phyloP scores from a whole-genome alignment of 1,139 yeast genomes.

The Geotrichum carabidarum region DNA sequence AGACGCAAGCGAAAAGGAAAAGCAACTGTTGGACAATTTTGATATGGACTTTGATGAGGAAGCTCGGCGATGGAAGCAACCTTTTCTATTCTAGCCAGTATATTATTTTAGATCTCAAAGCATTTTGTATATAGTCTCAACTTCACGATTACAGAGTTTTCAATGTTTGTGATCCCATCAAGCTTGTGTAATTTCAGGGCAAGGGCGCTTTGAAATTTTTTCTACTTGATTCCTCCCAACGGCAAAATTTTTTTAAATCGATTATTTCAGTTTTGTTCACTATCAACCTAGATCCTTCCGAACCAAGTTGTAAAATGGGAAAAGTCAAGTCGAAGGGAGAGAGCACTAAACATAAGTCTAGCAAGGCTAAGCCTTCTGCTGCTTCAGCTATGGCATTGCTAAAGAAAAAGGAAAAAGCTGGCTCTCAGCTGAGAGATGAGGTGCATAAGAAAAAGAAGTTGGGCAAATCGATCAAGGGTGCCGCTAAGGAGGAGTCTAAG shows the following conservation, averaged over 20 bases:
- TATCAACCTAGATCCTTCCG: too few species aligned
- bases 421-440: background rate
- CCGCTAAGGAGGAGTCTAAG: conserved; percentile 3
- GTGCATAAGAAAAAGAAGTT: conserved; percentile 1
- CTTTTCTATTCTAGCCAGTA: conserved; percentile 8
- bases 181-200: conserved; percentile 2
- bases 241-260: background rate
- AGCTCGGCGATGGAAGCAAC: conserved; percentile 22
- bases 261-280: background rate
- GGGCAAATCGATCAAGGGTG: background rate
- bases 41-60: conserved; percentile 27
- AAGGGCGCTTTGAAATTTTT: conserved; percentile 8
- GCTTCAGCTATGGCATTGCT: background rate
- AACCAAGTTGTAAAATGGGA: background rate
- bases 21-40: conserved; percentile 25
- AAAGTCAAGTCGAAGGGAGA: conserved; percentile 7
- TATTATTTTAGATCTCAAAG: background rate
- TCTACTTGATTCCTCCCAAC: conserved; percentile 4
- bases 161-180: background rate
- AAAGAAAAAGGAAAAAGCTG: conserved; percentile 6
- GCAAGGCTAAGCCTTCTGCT: conserved; percentile 7
- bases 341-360: conserved; percentile 1
- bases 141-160: background rate
- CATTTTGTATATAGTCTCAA: background rate
- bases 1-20: conserved; percentile 25